phyloP scores from a whole-genome alignment of 208 protist species.

The Trichomonas vaginalis region DNA sequence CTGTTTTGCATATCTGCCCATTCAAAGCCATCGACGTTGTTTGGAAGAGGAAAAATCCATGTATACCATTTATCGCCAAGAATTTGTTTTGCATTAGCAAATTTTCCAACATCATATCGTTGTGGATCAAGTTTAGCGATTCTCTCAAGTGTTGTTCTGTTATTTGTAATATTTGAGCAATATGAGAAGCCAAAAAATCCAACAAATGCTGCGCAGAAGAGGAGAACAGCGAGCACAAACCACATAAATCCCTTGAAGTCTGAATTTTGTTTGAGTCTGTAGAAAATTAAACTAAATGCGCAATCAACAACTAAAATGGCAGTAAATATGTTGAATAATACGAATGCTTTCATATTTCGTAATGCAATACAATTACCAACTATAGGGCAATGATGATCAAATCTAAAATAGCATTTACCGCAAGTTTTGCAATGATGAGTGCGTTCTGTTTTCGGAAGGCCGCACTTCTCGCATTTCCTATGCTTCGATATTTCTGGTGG shows the following conservation, averaged over 20 bases:
- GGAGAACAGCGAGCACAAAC: neutral
- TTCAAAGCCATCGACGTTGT: neutral
- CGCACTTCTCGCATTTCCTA: neutral
- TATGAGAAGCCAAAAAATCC: neutral
- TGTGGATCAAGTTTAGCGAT: neutral
- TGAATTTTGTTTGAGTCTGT: too few species aligned
- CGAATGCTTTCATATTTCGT: neutral
- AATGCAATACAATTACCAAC: slow-evolving; percentile 15
- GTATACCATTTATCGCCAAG: neutral
- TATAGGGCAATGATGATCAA: slow-evolving; percentile 6
- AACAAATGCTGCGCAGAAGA: neutral
- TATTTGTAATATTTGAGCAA: neutral
- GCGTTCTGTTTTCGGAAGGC: neutral
- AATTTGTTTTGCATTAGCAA: neutral
- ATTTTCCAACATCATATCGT: neutral
- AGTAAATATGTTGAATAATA: neutral
- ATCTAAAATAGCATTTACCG: neutral
- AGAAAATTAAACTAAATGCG: neutral
- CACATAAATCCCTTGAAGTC: neutral
- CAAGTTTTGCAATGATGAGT: neutral
- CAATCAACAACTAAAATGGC: neutral
- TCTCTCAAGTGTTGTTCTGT: neutral
- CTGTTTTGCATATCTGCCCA: neutral
- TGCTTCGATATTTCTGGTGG: neutral
- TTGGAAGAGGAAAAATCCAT: neutral